Evolutionary conservation across 2,329 filamentous ascomycete species (phyloP).

Genomic region (Epichloe gansuensis): DNA sequence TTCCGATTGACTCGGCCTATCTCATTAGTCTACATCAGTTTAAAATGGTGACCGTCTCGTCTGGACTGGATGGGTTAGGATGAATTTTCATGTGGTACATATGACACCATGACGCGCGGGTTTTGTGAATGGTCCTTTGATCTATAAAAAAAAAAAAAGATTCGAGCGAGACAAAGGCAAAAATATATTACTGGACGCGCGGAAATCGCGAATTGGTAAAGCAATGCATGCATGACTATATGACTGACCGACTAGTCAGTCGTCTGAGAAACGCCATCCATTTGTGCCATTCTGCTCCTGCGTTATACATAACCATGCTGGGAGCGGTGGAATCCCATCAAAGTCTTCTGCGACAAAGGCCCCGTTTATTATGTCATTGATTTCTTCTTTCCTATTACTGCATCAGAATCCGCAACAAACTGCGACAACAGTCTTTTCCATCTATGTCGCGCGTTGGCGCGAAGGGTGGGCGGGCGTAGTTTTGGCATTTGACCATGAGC

Average conservation of each 20-base stretch:
- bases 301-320: too few relatives aligned
- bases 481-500: slow-evolving; percentile 3
- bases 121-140: too few relatives aligned
- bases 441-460: not conserved
- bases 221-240: too few relatives aligned
- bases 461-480: not conserved
- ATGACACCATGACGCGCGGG: not conserved
- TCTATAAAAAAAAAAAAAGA: too few relatives aligned
- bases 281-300: too few relatives aligned
- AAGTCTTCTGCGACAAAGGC: not conserved
- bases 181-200: too few relatives aligned
- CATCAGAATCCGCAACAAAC: not conserved
- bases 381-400: not conserved
- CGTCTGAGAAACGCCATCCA: too few relatives aligned
- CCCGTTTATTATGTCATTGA: not conserved
- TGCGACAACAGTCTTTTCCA: not conserved
- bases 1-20: not conserved
- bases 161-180: too few relatives aligned
- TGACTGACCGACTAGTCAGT: too few relatives aligned
- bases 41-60: not conserved
- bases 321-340: not conserved
- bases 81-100: not conserved
- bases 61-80: not conserved
- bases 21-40: not conserved
- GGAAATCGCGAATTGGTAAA: too few relatives aligned